Evolutionary conservation across 2,329 filamentous ascomycete species (phyloP).

Genomic region (Colletotrichum incanum): DNA sequence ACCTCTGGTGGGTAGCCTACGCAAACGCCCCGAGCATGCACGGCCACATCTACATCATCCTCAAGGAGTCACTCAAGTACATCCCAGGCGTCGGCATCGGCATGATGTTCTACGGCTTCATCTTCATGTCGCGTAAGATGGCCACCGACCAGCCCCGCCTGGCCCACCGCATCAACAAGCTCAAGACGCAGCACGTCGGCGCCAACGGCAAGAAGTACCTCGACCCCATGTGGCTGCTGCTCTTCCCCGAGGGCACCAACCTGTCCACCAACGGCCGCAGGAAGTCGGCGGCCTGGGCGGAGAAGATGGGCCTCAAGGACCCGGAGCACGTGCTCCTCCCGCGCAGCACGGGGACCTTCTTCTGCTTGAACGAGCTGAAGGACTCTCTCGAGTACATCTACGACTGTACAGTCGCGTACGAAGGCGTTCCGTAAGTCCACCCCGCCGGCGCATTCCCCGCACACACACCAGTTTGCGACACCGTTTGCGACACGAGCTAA

Average conservation of each 20-base stretch:
- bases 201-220: constrained; percentile 70
- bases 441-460: not conserved
- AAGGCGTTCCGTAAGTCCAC: constrained; percentile 87
- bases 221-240: constrained; percentile 90
- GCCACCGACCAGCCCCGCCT: constrained; percentile 83
- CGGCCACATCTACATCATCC: constrained; percentile 89
- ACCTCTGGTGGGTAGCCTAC: constrained; percentile 95
- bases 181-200: constrained; percentile 72
- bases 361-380: constrained; percentile 83
- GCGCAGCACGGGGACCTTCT: constrained; percentile 84
- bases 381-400: constrained; percentile 87
- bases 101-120: constrained; percentile 90
- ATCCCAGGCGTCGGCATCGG: constrained; percentile 86
- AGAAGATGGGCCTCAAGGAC: constrained; percentile 81
- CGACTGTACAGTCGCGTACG: constrained; percentile 95
- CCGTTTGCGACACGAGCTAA: constrained; percentile 9
- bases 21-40: constrained; percentile 82
- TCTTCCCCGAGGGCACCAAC: constrained; percentile 93
- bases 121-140: constrained; percentile 94
- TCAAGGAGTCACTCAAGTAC: constrained; percentile 88
- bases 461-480: not conserved
- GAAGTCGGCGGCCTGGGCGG: constrained; percentile 82
- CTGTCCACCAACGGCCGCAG: constrained; percentile 78
- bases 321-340: constrained; percentile 83
- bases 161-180: constrained; percentile 79